A percentile compares a stretch with the other conserved stretches of the same genome.
Conservation (phyloP, 805 yeast genomes). For the Pichia insulana region DNA sequence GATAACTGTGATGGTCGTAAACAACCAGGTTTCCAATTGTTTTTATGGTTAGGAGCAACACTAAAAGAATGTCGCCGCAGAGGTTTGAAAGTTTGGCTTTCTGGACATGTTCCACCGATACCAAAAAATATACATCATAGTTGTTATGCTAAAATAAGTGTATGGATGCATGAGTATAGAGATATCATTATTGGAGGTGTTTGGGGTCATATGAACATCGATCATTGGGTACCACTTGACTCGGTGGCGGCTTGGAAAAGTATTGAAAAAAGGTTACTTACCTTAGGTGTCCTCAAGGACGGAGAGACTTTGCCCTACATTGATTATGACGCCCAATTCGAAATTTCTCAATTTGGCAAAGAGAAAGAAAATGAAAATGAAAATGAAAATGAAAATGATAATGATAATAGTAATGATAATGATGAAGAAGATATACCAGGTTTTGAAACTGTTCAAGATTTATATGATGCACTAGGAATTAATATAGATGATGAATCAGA, state of each 20-base stretch:
- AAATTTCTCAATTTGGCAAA: conserved; percentile 10
- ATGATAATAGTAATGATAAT: conserved; percentile 19
- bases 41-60: conserved; percentile 70
- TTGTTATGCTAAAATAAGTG: conserved; percentile 65
- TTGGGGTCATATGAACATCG: conserved; percentile 86
- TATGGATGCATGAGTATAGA: conserved; percentile 79
- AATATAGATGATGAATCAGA: conserved; percentile 19
- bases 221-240: conserved; percentile 75
- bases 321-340: conserved; percentile 20
- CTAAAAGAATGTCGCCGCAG: conserved; percentile 65
- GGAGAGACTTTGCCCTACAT: conserved; percentile 15
- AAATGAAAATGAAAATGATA: conserved; percentile 15
- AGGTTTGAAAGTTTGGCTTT: conserved; percentile 76
- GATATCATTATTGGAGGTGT: conserved; percentile 78
- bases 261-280: conserved; percentile 21
- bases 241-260: conserved; percentile 57
- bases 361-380: too few species aligned
- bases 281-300: conserved; percentile 18
- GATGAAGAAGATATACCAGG: conserved; percentile 10
- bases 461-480: conserved; percentile 7
- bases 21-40: conserved; percentile 73
- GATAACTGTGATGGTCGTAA: conserved; percentile 66
- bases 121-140: conserved; percentile 66
- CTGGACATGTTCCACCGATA: conserved; percentile 86
- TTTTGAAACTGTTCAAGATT: conserved; percentile 10